Conservation (phyloP, 2,329 filamentous ascomycete genomes). For the Claviceps maximensis region DNA sequence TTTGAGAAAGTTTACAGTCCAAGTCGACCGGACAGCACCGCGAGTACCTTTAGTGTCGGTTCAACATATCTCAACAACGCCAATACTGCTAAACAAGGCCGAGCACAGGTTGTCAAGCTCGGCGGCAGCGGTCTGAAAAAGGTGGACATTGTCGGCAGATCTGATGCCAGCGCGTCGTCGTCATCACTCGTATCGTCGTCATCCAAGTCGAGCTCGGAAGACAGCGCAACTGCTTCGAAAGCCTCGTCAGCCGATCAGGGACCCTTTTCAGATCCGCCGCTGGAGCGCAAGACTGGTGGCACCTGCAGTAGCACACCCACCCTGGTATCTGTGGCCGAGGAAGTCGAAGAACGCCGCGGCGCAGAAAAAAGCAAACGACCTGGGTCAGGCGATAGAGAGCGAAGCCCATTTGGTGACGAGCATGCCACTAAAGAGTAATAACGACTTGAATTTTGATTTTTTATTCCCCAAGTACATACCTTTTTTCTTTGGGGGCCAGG, state of each 20-base stretch:
- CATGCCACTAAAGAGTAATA: conserved; percentile 38
- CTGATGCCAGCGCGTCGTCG: conserved; percentile 20
- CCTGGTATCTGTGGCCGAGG: conserved; percentile 43
- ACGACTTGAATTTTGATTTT: not conserved
- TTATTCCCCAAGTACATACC: not conserved
- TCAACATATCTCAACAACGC: conserved; percentile 56
- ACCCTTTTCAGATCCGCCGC: conserved; percentile 46
- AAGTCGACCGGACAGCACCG: conserved; percentile 37
- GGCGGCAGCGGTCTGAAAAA: conserved; percentile 38
- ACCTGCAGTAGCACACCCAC: conserved; percentile 29
- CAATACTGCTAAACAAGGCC: conserved; percentile 43
- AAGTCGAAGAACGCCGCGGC: conserved; percentile 26
- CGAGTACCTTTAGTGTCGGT: conserved; percentile 51
- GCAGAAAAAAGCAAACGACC: conserved; percentile 16
- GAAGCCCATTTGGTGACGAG: conserved; percentile 45
- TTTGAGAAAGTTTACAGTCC: conserved; percentile 39
- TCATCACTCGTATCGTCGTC: conserved; percentile 7
- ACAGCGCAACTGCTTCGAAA: conserved; percentile 36
- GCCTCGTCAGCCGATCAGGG: conserved; percentile 38
- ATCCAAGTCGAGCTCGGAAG: conserved; percentile 20
- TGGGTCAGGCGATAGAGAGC: conserved; percentile 17
- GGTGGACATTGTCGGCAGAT: conserved; percentile 25
- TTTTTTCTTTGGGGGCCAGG: conserved; percentile 1
- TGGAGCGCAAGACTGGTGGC: conserved; percentile 17
- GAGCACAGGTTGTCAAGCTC: conserved; percentile 48